phyloP scores from a whole-genome alignment of 495 filamentous ascomycete genomes.

The Aspergillus bridgeri region DNA sequence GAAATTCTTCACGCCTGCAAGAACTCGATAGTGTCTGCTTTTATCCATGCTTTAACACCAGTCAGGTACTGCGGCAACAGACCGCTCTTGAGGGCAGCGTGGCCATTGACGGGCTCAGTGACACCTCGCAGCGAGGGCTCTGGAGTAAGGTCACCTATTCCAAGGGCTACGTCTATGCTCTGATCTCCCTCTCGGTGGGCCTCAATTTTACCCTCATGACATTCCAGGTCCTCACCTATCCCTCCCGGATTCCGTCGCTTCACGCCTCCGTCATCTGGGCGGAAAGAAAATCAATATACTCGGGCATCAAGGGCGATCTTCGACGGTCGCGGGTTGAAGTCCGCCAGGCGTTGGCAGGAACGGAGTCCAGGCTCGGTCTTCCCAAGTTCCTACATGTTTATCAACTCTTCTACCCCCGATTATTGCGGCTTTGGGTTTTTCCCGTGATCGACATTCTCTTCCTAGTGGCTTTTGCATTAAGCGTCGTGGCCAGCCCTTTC shows the following conservation, averaged over 20 bases:
- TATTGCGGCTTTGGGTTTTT: constrained; percentile 14
- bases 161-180: constrained; percentile 31
- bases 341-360: background rate
- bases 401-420: constrained; percentile 12
- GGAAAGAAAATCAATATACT: constrained; percentile 20
- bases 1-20: constrained; percentile 19
- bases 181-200: constrained; percentile 25
- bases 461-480: constrained; percentile 24
- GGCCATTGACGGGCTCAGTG: background rate
- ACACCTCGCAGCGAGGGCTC: constrained; percentile 4
- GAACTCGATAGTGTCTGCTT: constrained; percentile 27
- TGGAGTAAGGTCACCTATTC: constrained; percentile 27
- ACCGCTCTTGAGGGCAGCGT: constrained; percentile 16
- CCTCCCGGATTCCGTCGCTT: constrained; percentile 25
- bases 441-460: constrained; percentile 17
- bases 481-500: constrained; percentile 33
- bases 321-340: background rate
- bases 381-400: constrained; percentile 1
- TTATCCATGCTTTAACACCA: constrained; percentile 35
- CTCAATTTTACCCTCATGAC: constrained; percentile 26
- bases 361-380: background rate
- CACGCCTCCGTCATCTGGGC: constrained; percentile 25
- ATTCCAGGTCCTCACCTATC: constrained; percentile 26
- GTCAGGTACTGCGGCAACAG: constrained; percentile 24
- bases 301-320: constrained; percentile 22